A percentile compares a stretch with the other conserved stretches of the same genome.
Evolutionary conservation across 192 early-diverging fungal species (phyloP).

Genomic region (Backusella sp.): DNA sequence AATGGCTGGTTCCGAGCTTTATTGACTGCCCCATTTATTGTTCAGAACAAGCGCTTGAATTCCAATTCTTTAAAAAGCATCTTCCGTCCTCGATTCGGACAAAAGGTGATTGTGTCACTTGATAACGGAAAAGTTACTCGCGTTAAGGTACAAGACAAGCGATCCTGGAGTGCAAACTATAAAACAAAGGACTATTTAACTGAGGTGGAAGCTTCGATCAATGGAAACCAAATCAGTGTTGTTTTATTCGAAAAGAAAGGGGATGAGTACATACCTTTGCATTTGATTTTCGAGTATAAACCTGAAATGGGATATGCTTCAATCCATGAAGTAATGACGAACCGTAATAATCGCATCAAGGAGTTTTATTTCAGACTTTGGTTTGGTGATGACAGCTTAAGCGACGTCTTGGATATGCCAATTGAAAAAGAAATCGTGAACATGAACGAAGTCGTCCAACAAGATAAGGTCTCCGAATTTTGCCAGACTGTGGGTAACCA

Average conservation of each 20-base stretch:
- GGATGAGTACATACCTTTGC: constrained; percentile 65
- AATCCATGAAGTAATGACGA: constrained; percentile 87
- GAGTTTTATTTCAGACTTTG: constrained; percentile 86
- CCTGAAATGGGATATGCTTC: constrained; percentile 75
- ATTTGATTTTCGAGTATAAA: constrained; percentile 81
- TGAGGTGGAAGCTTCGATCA: constrained; percentile 49
- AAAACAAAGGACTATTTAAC: constrained; percentile 45
- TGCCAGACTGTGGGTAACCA: constrained; percentile 75
- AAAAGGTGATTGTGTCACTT: constrained; percentile 44
- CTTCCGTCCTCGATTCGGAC: constrained; percentile 62
- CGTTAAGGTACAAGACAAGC: constrained; percentile 53
- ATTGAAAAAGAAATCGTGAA: constrained; percentile 66
- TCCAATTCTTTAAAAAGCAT: constrained; percentile 64
- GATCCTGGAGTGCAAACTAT: constrained; percentile 52
- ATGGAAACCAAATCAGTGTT: constrained; percentile 52
- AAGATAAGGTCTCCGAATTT: constrained; percentile 67
- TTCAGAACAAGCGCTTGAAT: constrained; percentile 70
- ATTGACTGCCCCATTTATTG: constrained; percentile 70
- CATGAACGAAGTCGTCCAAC: constrained; percentile 56
- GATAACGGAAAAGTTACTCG: constrained; percentile 32
- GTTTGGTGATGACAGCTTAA: constrained; percentile 58
- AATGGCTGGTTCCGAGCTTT: constrained; percentile 85
- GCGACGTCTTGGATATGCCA: constrained; percentile 51
- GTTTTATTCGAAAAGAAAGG: constrained; percentile 67
- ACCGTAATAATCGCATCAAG: constrained; percentile 81